Percentiles rank a stretch among this genome's conserved stretches.
These are phyloP conservation scores for Boletus mariae DNA, from an alignment of 1,284 basidiomycete genomes.

Conservation along the genomic window DNA sequence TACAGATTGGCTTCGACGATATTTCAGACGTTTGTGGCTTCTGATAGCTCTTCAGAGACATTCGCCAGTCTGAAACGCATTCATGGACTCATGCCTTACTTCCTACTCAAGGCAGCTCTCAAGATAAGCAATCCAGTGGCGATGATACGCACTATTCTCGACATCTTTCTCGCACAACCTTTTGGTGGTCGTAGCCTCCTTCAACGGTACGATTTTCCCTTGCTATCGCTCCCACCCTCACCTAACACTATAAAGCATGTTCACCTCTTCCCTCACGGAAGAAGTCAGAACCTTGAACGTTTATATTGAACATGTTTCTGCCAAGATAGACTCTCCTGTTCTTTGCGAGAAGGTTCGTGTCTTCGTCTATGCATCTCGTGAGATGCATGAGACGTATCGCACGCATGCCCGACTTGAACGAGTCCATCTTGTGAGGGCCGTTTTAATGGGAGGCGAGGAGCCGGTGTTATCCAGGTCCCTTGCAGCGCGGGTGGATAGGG, in stretches of 20 bases:
- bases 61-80: slow-evolving; percentile 88
- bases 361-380: slow-evolving; percentile 84
- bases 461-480: slow-evolving; percentile 73
- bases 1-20: slow-evolving; percentile 86
- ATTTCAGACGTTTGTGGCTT: slow-evolving; percentile 91
- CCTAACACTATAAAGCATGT: slow-evolving; percentile 66
- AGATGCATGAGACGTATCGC: slow-evolving; percentile 82
- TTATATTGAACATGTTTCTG: slow-evolving; percentile 82
- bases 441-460: slow-evolving; percentile 79
- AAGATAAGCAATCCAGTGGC: slow-evolving; percentile 94
- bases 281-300: slow-evolving; percentile 83
- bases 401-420: slow-evolving; percentile 65
- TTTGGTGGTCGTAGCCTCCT: slow-evolving; percentile 91
- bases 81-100: slow-evolving; percentile 97
- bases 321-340: slow-evolving; percentile 84
- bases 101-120: slow-evolving; percentile 89
- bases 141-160: slow-evolving; percentile 91
- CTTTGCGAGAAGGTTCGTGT: slow-evolving; percentile 86
- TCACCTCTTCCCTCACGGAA: slow-evolving; percentile 86
- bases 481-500: slow-evolving; percentile 73
- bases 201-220: slow-evolving; percentile 59
- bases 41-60: slow-evolving; percentile 89
- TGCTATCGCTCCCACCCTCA: slow-evolving; percentile 4
- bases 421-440: slow-evolving; percentile 72
- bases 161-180: slow-evolving; percentile 96